Evolutionary conservation across 306 rosid genomes (phyloP), one percentile per base, ranked within the genome.

Genomic region (Glycyrrhiza uralensis): DNA sequence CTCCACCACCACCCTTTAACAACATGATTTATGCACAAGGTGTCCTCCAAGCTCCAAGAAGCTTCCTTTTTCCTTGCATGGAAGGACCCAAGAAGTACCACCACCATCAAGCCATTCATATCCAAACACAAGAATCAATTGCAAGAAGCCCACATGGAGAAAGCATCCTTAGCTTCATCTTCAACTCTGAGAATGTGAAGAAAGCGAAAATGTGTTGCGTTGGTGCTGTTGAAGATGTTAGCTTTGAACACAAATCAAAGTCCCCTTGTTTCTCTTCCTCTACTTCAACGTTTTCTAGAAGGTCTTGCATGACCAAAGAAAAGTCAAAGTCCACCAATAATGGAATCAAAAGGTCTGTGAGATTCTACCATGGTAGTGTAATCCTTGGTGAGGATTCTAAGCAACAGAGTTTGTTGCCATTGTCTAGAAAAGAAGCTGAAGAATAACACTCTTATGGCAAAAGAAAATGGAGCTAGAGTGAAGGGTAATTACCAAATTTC

Each of bases 41-140:
- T 3, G 96, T 94, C 71, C 85, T 89, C 13, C 82, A 82, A 18
- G 89, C 99, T 69, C 97, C 97, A 4, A 87, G 96, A 85, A 87
- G 67, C 77, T 63, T 82, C 47, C 90, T 87, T 65, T 91, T 86
- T 64, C 98, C 88, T 3, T 68, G 36, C 86, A 51, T 36, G 9
- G 78, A 70, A n/a, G 87, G 78, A 47, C 41, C 71, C 20, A 79
- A 82, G 73, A 76, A 78, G 63, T 80, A 13, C 6, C 49, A 38
- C 7, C 11, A 41, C 3, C 81, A 33, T 59, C 87, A 80, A 9
- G 54, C 82, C 10, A 74, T 85, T 49, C 88, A 87, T 82, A 62
- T 87, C 59, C 76, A 80, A 67, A 62, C 66, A 14, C 81, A 74
- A 35, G 89, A 83, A 58, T 51, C 82, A 32, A 63, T 52, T 49